These are phyloP conservation scores for Alternaria gaisen DNA, from an alignment of 2,329 filamentous ascomycete genomes.

Conservation along the genomic window DNA sequence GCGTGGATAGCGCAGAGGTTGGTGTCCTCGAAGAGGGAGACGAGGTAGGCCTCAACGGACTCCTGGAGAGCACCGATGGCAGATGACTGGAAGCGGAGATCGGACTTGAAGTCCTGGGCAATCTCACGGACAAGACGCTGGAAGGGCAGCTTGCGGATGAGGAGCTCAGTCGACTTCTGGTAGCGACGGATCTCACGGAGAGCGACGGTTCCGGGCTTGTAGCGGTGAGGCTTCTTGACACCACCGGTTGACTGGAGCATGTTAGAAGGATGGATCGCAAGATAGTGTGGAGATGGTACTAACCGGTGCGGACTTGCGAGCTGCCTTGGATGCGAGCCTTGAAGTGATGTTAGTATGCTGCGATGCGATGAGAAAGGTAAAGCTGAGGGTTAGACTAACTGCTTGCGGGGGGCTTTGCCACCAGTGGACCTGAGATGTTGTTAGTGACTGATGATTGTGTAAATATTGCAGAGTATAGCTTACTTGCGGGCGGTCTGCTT, in stretches of 20 bases:
- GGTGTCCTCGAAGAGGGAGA: constrained; percentile 95
- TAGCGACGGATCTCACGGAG: constrained; percentile 91
- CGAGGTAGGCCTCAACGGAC: constrained; percentile 93
- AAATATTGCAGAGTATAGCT: no score
- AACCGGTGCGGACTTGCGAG: constrained; percentile 89
- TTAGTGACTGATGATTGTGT: no score
- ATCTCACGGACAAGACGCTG: constrained; percentile 82
- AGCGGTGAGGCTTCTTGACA: constrained; percentile 66
- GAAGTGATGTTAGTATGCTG: not conserved
- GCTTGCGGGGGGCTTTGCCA: constrained; percentile 84
- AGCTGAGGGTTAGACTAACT: constrained; percentile 49
- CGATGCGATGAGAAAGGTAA: not conserved
- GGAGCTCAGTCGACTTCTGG: constrained; percentile 86
- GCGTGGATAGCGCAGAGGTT: constrained; percentile 97
- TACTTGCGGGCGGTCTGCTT: constrained; percentile 62
- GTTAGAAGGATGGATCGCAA: not conserved
- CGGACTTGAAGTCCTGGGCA: constrained; percentile 69
- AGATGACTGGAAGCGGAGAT: constrained; percentile 94
- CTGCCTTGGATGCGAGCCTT: constrained; percentile 93
- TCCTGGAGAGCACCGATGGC: constrained; percentile 94
- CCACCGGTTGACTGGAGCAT: constrained; percentile 80
- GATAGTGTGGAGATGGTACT: not conserved
- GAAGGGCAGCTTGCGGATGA: constrained; percentile 83
- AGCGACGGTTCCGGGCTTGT: constrained; percentile 74
- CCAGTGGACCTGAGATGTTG: constrained; percentile 61